Base-by-base conservation (phyloP, 495 filamentous ascomycete genomes). In the Rusavskia elegans region DNA sequence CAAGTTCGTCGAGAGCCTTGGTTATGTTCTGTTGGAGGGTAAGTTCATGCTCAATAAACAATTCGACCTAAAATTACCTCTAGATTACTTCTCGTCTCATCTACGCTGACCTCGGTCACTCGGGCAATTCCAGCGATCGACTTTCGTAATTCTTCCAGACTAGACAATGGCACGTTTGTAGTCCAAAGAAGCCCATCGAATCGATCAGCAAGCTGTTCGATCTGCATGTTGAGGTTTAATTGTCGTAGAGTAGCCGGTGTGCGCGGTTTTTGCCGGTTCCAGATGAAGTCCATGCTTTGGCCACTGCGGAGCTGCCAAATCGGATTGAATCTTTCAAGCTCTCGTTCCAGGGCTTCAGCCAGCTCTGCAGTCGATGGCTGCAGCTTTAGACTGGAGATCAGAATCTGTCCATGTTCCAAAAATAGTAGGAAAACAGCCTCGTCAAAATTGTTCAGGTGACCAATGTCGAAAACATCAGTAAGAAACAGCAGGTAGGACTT, bases 261-360 rank as follows among this genome's bases (percentile, higher is more conserved):
- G 6, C 71, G 67, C 13, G 89, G 88, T 57, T 80, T 75, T 57
- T 90, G 78, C 0, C 65, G 56, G 37, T 74, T 73, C 92, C 92
- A 98, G 1, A 97, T 71, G 25, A 65, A 66, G 61, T 95, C 86
- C 87, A 97, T 95, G 55, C 79, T 81, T 17, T 87, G 72, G 2
- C 89, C 89, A 2, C 80, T 89, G 0, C 70, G 77, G 7, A 92
- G 67, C 42, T 81, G 77, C 71, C 70, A 75, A 4, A 57, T 57
- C 9, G 65, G 66, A 48, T 71, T 65, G 60, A 82, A 77, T 4
- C 58, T 61, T 41, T 64, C 53, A 27, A 81, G 66, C 3, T 68
- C 68, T 30, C 61, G 58, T 11, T 66, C 65, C 5, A 75, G 58
- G 6, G 65, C 52, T 8, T 58, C 29, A 49, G 66, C 67, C 41